phyloP scores from a whole-genome alignment of 352 stramenopile species.

The Phytopythium sindhum region DNA sequence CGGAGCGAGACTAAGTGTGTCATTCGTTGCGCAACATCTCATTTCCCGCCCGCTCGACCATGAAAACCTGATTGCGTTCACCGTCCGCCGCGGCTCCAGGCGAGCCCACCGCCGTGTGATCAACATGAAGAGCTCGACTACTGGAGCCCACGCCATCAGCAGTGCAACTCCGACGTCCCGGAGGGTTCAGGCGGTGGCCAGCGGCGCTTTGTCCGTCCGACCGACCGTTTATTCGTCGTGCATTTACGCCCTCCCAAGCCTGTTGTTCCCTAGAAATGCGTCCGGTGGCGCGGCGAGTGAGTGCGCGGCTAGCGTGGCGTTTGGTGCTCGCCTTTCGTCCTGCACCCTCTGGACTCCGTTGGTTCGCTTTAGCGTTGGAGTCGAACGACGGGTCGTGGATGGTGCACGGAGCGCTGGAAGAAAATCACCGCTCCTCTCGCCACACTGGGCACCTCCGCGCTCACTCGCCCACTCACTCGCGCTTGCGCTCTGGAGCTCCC shows the following conservation, averaged over 20 bases:
- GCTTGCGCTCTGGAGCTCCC: not conserved
- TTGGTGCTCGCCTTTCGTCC: not conserved
- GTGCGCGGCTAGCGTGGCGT: not conserved
- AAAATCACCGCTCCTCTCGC: not conserved
- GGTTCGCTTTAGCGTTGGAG: not conserved
- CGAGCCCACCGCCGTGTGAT: too few species aligned
- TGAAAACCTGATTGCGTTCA: not conserved
- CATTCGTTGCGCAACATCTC: not conserved
- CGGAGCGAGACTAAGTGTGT: not conserved
- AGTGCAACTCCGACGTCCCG: too few species aligned
- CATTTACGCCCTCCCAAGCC: not conserved
- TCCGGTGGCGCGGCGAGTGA: not conserved
- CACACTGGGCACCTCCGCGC: constrained; percentile 1
- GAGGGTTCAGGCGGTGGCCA: not conserved
- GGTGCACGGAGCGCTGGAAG: not conserved
- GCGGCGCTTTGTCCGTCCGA: not conserved
- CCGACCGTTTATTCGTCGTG: not conserved
- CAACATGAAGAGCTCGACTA: not conserved
- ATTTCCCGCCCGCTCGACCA: not conserved
- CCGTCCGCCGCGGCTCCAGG: too few species aligned
- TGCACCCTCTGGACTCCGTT: not conserved
- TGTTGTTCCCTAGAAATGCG: not conserved
- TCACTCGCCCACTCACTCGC: not conserved
- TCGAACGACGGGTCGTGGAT: not conserved
- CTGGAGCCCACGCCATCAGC: not conserved